Conservation (phyloP, 2,329 filamentous ascomycete species). For the Aureobasidium leucospermi region DNA sequence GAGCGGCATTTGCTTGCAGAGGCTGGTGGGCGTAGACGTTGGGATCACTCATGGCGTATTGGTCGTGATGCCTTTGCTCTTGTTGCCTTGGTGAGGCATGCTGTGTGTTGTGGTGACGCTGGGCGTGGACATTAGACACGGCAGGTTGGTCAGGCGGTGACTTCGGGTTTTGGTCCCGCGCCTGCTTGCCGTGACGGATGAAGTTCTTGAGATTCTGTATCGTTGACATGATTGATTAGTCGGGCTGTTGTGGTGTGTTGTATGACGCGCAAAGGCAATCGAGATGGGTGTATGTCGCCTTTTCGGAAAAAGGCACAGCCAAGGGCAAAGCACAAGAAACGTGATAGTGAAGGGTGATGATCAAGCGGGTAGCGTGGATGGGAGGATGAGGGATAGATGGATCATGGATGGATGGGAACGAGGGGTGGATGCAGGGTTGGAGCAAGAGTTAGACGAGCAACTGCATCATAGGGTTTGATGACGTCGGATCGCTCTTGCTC, state of each 20-base stretch:
- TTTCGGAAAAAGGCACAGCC: not conserved
- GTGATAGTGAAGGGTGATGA: not conserved
- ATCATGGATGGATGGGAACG: not conserved
- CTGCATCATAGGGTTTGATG: conserved; percentile 11
- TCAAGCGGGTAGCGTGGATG: conserved; percentile 2
- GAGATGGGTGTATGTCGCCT: not conserved
- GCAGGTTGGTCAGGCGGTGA: conserved; percentile 53
- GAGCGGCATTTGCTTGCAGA: conserved; percentile 39
- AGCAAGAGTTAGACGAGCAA: conserved; percentile 10
- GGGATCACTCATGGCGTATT: conserved; percentile 49
- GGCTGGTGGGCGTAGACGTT: conserved; percentile 54
- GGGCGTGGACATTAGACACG: conserved; percentile 57
- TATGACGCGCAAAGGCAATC: not conserved
- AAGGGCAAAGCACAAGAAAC: conserved; percentile 1
- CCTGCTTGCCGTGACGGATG: conserved; percentile 96
- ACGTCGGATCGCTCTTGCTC: conserved; percentile 6
- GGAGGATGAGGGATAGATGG: not conserved
- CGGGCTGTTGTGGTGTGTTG: not conserved
- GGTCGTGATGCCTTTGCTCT: conserved; percentile 26
- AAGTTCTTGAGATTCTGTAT: conserved; percentile 98
- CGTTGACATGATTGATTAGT: conserved; percentile 48
- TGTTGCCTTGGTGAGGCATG: conserved; percentile 28
- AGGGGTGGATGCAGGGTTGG: conserved; percentile 5
- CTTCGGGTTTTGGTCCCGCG: conserved; percentile 57
- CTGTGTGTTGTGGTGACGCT: conserved; percentile 43